These are phyloP conservation scores for Barnettozyma salicaria DNA, from an alignment of 805 yeast genomes.

Conservation along the genomic window DNA sequence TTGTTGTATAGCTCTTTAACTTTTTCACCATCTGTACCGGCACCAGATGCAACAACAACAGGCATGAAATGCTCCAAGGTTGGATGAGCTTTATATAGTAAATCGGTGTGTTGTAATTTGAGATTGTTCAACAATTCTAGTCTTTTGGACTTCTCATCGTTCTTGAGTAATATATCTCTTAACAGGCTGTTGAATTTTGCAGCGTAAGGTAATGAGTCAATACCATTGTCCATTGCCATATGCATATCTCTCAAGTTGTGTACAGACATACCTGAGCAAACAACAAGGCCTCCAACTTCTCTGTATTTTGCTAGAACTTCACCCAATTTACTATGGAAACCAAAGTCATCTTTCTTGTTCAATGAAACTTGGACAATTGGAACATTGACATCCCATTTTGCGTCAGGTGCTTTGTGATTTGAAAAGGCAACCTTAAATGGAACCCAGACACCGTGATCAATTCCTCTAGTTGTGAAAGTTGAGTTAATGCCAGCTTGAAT, in stretches of 20 bases:
- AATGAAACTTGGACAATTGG: conserved; percentile 41
- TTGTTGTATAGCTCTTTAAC: conserved; percentile 43
- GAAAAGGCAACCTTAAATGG: conserved; percentile 70
- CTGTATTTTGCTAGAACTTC: conserved; percentile 46
- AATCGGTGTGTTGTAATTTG: conserved; percentile 23
- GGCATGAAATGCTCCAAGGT: conserved; percentile 73
- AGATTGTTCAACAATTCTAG: conserved; percentile 35
- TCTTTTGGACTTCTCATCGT: conserved; percentile 26
- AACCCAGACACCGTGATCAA: conserved; percentile 84
- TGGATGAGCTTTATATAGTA: conserved; percentile 59
- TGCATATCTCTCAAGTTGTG: conserved; percentile 62
- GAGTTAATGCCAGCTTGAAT: conserved; percentile 38
- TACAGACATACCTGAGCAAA: conserved; percentile 75
- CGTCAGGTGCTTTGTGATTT: conserved; percentile 24
- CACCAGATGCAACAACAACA: conserved; percentile 53
- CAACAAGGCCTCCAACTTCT: conserved; percentile 43
- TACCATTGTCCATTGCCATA: conserved; percentile 21
- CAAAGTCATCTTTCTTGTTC: conserved; percentile 31
- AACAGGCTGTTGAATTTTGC: conserved; percentile 46
- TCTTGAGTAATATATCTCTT: conserved; percentile 31
- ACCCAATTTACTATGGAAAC: conserved; percentile 51
- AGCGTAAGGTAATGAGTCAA: conserved; percentile 43
- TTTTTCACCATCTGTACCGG: conserved; percentile 33
- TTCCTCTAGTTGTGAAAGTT: conserved; percentile 48
- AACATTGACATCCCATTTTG: conserved; percentile 26